Evolutionary conservation across 768 basidiomycete species (phyloP).

Genomic region (Wakefieldia striispora): DNA sequence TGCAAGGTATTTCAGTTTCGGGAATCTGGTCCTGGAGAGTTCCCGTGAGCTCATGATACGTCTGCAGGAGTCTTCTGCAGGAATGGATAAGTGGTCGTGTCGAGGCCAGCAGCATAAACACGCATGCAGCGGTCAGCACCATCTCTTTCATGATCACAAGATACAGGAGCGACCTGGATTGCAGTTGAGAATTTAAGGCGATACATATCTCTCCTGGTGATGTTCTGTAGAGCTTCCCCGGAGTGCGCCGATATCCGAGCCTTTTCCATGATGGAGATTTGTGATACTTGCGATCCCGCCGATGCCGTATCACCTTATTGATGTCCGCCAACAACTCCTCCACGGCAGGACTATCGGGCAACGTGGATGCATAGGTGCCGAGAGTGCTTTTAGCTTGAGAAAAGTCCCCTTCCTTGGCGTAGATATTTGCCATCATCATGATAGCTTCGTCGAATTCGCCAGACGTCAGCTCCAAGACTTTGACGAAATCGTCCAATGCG

Average conservation of each 20-base stretch:
- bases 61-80: too few species aligned
- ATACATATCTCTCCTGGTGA: neutral
- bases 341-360: constrained; percentile 44
- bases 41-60: neutral
- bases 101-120: neutral
- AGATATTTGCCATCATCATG: constrained; percentile 85
- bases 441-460: constrained; percentile 75
- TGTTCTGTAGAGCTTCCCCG: neutral
- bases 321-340: constrained; percentile 60
- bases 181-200: neutral
- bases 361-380: constrained; percentile 52
- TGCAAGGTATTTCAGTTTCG: neutral
- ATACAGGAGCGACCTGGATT: neutral
- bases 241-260: neutral
- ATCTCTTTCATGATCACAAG: neutral
- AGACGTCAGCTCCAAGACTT: constrained; percentile 72
- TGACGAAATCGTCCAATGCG: constrained; percentile 87
- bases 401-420: constrained; percentile 79
- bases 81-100: neutral
- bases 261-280: constrained; percentile 9
- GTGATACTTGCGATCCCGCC: neutral
- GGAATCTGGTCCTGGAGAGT: neutral
- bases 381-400: constrained; percentile 57
- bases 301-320: constrained; percentile 16
- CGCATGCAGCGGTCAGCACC: neutral